Percentiles rank a stretch among this genome's conserved stretches.
Evolutionary conservation across 148 eudicot genomes (phyloP).

Genomic region (Selenicereus undatus): DNA sequence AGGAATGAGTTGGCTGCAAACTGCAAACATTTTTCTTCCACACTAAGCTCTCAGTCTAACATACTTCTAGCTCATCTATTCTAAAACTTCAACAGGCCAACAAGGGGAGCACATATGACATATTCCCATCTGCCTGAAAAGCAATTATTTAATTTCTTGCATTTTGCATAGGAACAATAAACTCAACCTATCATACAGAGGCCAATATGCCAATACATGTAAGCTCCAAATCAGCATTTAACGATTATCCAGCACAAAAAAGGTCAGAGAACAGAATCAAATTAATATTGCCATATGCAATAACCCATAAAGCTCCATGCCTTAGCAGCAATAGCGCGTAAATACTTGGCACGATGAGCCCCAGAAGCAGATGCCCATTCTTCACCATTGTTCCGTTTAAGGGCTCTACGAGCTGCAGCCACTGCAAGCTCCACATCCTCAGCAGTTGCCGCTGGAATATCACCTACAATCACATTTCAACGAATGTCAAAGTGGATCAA

Average conservation of each 20-base stretch:
- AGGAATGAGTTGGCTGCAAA: neutral
- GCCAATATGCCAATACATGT: neutral
- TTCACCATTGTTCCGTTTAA: constrained; percentile 53
- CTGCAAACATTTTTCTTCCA: too few relatives aligned
- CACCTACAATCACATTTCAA: constrained; percentile 42
- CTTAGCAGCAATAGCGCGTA: constrained; percentile 94
- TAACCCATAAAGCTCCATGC: constrained; percentile 24
- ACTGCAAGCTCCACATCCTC: constrained; percentile 93
- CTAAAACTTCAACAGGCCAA: neutral
- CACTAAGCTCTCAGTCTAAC: neutral
- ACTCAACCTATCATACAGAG: neutral
- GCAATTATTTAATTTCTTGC: neutral
- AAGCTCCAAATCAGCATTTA: neutral
- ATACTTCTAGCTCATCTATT: neutral
- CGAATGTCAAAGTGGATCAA: neutral
- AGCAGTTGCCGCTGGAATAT: constrained; percentile 88
- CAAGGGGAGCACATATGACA: neutral
- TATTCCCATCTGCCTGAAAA: neutral
- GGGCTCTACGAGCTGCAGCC: constrained; percentile 73
- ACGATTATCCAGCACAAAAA: neutral
- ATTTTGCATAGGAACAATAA: neutral
- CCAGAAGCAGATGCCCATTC: constrained; percentile 89
- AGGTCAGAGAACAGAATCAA: neutral
- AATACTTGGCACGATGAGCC: constrained; percentile 86
- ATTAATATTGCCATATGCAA: neutral